Conservation (phyloP, 2,329 filamentous ascomycete species). For the Hymenoscyphus scutula region DNA sequence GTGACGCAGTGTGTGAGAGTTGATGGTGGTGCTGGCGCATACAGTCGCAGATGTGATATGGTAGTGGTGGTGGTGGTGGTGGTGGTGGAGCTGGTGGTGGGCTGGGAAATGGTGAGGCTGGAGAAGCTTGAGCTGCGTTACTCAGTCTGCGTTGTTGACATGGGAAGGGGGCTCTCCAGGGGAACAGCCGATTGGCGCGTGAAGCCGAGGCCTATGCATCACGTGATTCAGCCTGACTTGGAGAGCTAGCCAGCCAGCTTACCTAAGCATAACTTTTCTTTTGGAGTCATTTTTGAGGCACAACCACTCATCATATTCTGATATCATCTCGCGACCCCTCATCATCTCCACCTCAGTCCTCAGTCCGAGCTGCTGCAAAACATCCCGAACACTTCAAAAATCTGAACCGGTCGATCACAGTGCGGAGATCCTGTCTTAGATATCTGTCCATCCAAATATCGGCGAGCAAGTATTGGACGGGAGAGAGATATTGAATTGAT, state of each 20-base stretch:
- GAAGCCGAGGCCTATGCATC: not conserved
- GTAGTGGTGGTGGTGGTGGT: no score
- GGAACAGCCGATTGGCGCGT: constrained; percentile 6
- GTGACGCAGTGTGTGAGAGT: constrained; percentile 8
- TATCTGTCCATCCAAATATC: not conserved
- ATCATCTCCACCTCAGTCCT: constrained; percentile 1
- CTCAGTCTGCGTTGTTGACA: constrained; percentile 13
- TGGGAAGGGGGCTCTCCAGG: constrained; percentile 15
- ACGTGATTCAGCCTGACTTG: not conserved
- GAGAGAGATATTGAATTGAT: constrained; percentile 3
- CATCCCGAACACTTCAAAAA: not conserved
- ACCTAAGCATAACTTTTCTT: not conserved
- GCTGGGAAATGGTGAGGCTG: constrained; percentile 20
- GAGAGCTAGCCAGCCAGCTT: no score
- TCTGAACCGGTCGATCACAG: not conserved
- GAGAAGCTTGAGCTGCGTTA: constrained; percentile 1
- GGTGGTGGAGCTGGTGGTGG: not conserved
- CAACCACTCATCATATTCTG: constrained; percentile 4
- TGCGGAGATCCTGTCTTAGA: constrained; percentile 2
- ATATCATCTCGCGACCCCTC: not conserved
- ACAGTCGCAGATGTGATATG: not conserved
- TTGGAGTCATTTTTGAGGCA: not conserved
- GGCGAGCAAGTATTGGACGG: not conserved
- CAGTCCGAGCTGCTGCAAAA: constrained; percentile 4
- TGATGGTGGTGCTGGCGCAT: constrained; percentile 20